A percentile compares a stretch with the other conserved stretches of the same genome.
These are phyloP conservation scores for Clavispora vitiphila DNA, from an alignment of 805 yeast species.

Conservation along the genomic window DNA sequence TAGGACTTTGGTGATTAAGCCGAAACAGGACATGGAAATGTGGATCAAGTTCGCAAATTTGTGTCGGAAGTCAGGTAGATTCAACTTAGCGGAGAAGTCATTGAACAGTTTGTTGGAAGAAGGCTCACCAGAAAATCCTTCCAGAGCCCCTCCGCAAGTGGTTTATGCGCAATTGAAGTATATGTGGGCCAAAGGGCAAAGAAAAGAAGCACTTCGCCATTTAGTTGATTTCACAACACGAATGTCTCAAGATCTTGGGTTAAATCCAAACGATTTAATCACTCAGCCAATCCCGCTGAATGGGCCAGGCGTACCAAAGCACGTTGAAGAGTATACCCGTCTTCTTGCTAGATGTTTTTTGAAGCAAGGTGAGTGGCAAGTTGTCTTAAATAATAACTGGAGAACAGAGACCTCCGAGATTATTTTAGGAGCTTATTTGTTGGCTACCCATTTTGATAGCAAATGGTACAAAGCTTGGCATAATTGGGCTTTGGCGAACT, in stretches of 20 bases:
- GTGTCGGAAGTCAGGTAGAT: slow-evolving; percentile 89
- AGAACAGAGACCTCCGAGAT: slow-evolving; percentile 70
- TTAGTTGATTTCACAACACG: slow-evolving; percentile 86
- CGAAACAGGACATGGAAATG: slow-evolving; percentile 94
- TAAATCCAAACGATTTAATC: slow-evolving; percentile 81
- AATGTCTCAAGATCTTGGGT: slow-evolving; percentile 82
- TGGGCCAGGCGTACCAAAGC: slow-evolving; percentile 66
- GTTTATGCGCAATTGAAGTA: slow-evolving; percentile 95
- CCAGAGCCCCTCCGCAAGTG: slow-evolving; percentile 92
- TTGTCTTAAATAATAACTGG: slow-evolving; percentile 77
- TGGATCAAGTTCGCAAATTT: slow-evolving; percentile 98
- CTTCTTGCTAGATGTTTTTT: slow-evolving; percentile 88
- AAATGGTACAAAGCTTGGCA: slow-evolving; percentile 99
- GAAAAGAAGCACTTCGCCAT: slow-evolving; percentile 78
- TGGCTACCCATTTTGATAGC: slow-evolving; percentile 92
- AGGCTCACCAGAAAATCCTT: slow-evolving; percentile 56
- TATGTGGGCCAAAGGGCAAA: slow-evolving; percentile 94
- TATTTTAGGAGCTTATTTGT: slow-evolving; percentile 81
- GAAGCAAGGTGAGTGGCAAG: slow-evolving; percentile 99
- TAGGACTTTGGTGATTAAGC: slow-evolving; percentile 86
- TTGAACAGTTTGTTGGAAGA: slow-evolving; percentile 74
- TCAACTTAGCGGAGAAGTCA: slow-evolving; percentile 89
- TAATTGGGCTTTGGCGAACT: slow-evolving; percentile 97
- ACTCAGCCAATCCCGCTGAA: slow-evolving; percentile 78
- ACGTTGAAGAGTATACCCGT: slow-evolving; percentile 76